A percentile compares a stretch with the other conserved stretches of the same genome.
phyloP scores from a whole-genome alignment of 352 stramenopile species.

The Pythium chondricola region DNA sequence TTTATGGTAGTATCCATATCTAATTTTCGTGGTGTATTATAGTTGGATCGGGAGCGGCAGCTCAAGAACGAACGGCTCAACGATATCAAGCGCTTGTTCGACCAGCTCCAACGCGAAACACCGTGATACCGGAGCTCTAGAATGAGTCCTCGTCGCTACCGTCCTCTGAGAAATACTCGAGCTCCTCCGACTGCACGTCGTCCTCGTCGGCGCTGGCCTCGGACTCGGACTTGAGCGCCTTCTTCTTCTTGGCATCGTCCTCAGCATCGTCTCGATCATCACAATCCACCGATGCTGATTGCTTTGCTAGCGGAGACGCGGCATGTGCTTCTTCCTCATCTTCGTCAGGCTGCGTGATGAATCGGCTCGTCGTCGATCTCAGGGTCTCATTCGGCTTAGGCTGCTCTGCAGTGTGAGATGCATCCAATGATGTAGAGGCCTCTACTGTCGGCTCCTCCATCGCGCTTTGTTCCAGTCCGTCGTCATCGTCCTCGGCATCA shows the following conservation, averaged over 20 bases:
- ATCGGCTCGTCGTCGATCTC: too few species aligned
- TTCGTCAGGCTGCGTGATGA: not conserved
- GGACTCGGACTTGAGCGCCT: constrained; percentile 32
- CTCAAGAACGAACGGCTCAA: constrained; percentile 61
- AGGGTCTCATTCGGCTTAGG: not conserved
- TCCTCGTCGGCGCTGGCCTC: constrained; percentile 48
- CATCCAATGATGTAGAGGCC: constrained; percentile 28
- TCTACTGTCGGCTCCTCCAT: constrained; percentile 39
- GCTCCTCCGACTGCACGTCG: constrained; percentile 63
- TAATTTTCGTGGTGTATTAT: not conserved
- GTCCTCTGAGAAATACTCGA: constrained; percentile 83
- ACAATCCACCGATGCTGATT: not conserved
- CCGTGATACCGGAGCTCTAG: constrained; percentile 26
- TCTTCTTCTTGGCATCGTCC: constrained; percentile 39
- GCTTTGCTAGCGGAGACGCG: not conserved
- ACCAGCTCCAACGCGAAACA: constrained; percentile 54
- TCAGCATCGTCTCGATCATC: constrained; percentile 11
- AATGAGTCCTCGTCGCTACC: constrained; percentile 79
- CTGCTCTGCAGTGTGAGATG: not conserved
- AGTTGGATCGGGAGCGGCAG: constrained; percentile 66
- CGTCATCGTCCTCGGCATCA: constrained; percentile 16
- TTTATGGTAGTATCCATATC: too few species aligned
- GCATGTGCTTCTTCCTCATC: not conserved
- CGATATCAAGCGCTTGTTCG: constrained; percentile 74
- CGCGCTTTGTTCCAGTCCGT: constrained; percentile 31